Conservation (phyloP, 2,329 filamentous ascomycete genomes). For the Arthrobotrys iridis region DNA sequence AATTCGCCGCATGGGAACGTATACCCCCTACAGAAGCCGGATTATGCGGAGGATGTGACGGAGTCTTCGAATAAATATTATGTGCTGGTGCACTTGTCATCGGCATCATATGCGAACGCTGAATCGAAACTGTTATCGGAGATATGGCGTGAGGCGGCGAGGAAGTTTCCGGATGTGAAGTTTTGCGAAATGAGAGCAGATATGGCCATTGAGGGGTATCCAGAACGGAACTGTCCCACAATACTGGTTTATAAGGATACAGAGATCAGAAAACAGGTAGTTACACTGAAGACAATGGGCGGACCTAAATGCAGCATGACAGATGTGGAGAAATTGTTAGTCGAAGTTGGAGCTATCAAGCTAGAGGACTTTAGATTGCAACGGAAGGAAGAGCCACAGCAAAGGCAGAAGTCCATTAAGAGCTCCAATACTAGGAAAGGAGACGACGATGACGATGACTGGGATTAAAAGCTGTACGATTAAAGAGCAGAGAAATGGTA, state of each 20-base stretch:
- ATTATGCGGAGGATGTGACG: constrained; percentile 90
- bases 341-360: constrained; percentile 82
- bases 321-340: constrained; percentile 81
- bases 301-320: constrained; percentile 74
- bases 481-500: background rate
- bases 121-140: constrained; percentile 86
- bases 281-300: constrained; percentile 83
- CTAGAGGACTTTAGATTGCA: constrained; percentile 80
- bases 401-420: constrained; percentile 67
- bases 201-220: constrained; percentile 96
- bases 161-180: constrained; percentile 91
- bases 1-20: constrained; percentile 87
- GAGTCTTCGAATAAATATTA: constrained; percentile 76
- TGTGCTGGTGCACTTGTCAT: constrained; percentile 62
- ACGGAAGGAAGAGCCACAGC: constrained; percentile 69
- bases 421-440: constrained; percentile 59
- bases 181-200: constrained; percentile 95
- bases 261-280: constrained; percentile 88
- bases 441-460: constrained; percentile 67
- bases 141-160: constrained; percentile 84
- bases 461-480: constrained; percentile 64
- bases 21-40: constrained; percentile 92
- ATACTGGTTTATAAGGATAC: constrained; percentile 92
- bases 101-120: constrained; percentile 83
- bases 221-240: constrained; percentile 92